Conservation (phyloP, 371 early-diverging fungal species). For the Capniomyces stellatus region DNA sequence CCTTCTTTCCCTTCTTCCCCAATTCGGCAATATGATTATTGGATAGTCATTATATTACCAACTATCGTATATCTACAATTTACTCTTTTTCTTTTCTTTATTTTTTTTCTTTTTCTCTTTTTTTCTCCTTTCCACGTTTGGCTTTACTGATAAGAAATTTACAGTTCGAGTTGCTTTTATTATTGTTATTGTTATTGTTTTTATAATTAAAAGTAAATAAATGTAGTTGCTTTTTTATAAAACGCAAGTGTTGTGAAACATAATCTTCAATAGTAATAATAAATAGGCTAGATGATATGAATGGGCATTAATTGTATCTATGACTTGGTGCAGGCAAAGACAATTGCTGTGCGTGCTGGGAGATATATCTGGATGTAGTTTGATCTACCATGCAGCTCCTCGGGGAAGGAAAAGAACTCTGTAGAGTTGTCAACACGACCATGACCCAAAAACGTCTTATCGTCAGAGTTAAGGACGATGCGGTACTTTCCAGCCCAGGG, state of each 20-base stretch:
- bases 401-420: conserved; percentile 42
- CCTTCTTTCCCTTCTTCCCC: too few relatives aligned
- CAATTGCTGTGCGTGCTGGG: conserved; percentile 50
- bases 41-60: too few relatives aligned
- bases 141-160: too few relatives aligned
- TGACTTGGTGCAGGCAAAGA: conserved; percentile 17
- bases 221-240: not conserved
- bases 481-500: conserved; percentile 45
- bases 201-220: not conserved
- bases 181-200: not conserved
- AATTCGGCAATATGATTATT: too few relatives aligned
- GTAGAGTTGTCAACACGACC: conserved; percentile 42
- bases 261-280: not conserved
- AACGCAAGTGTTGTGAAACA: not conserved
- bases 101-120: too few relatives aligned
- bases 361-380: conserved; percentile 67
- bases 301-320: not conserved
- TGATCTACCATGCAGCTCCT: conserved; percentile 27
- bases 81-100: too few relatives aligned
- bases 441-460: conserved; percentile 56
- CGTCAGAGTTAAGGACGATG: conserved; percentile 65
- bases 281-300: too few relatives aligned
- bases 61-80: too few relatives aligned
- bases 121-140: too few relatives aligned
- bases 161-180: too few relatives aligned